Percentiles rank a stretch among this genome's conserved stretches.
phyloP scores from a whole-genome alignment of 2,329 filamentous ascomycete genomes.

The Ascosphaera aggregata region DNA sequence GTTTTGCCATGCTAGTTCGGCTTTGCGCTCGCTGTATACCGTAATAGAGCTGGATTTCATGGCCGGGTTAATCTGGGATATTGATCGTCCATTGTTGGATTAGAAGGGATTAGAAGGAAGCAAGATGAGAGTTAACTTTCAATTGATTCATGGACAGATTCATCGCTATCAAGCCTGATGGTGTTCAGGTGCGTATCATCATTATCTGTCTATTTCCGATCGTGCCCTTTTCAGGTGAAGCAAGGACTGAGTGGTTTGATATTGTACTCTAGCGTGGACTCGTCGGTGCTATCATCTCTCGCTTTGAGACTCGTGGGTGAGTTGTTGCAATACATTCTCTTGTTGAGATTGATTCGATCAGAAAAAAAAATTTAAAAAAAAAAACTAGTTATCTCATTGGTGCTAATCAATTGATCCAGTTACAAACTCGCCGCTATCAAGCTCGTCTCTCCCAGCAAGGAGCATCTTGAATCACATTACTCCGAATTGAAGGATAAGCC shows the following conservation, averaged over 20 bases:
- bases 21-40: slow-evolving; percentile 1
- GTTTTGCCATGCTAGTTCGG: slow-evolving; percentile 6
- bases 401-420: slow-evolving; percentile 23
- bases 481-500: slow-evolving; percentile 77
- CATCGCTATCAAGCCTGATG: slow-evolving; percentile 99
- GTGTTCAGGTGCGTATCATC: slow-evolving; percentile 61
- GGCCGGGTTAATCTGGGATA: not conserved
- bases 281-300: slow-evolving; percentile 87
- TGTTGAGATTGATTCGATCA: not conserved
- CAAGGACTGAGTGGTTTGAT: slow-evolving; percentile 8
- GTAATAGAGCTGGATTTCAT: slow-evolving; percentile 1
- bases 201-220: not conserved
- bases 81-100: not conserved
- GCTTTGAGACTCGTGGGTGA: slow-evolving; percentile 91
- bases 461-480: slow-evolving; percentile 97
- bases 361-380: not conserved
- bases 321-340: slow-evolving; percentile 12
- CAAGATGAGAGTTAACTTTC: not conserved
- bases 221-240: not conserved
- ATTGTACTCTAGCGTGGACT: slow-evolving; percentile 54
- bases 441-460: slow-evolving; percentile 69
- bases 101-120: slow-evolving; percentile 6
- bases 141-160: slow-evolving; percentile 38
- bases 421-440: slow-evolving; percentile 99
- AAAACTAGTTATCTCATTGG: too few species aligned